Evolutionary conservation across 345 rosid species (phyloP), one percentile per base, ranked within the genome.

Genomic region (Acer campestre): DNA sequence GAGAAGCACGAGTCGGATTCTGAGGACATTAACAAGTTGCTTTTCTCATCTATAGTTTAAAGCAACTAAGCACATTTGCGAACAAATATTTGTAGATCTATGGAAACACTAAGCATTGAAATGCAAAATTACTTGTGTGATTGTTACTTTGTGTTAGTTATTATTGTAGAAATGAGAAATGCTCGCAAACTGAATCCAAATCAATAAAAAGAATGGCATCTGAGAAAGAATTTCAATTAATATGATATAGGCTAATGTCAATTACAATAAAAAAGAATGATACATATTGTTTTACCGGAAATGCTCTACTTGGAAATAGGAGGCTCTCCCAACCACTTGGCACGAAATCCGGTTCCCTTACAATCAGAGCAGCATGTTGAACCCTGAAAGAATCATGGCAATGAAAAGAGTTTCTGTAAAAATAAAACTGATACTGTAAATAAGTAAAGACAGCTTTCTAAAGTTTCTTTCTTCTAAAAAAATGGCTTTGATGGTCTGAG

Each of bases 311-410:
- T 86, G 16, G 87, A 72, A 62, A 84, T 76, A 2, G 92, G 88
- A 81, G 94, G 94, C 79, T 89, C 78, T 74, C 87, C 93, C 89
- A 95, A 85, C 98, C 99, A 95, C 84, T 89, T 90, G 70, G 99
- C 99, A n/a, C 97, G 97, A 81, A 91, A 95, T 2, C 99, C 94
- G 1, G 99, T 95, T 84, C 97, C 99, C 82, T 95, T 87, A 75
- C 99, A 93, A 82, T 91, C 90, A 1, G 81, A 74, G 81, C 97
- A 92, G 84, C 87, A 74, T 44, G 73, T 84, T 6, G 90, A 89
- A 14, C 98, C 99, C 97, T 95, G 83, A n/a, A 71, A 49, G 51
- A 78, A 80, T 27, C 25, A 75, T 62, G 35, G 77, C 63, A 38
- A 22, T 0, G 8, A 66, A 22, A 42, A 66, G 1, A 20, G 25